Base-by-base conservation (phyloP, 1,139 yeast genomes). In the Saccharomyces hybrid region DNA sequence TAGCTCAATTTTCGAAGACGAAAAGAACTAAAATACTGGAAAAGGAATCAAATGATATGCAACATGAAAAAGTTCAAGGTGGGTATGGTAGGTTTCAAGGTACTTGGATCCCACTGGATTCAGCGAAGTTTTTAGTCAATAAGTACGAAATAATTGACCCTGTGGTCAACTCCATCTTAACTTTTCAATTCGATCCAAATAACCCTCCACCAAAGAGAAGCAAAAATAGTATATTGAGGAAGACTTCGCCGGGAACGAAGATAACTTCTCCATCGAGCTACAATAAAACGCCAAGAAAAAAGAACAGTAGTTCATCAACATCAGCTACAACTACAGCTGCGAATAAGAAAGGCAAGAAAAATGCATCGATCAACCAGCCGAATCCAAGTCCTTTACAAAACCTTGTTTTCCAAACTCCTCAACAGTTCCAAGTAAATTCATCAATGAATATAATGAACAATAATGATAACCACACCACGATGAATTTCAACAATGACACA, bases 31-130 rank as follows among this genome's bases (percentile, higher is more conserved):
- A 90, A 63, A 82, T 90, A 56, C 76, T 90, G 63, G 97, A 91
- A 67, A 83, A 83, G 60, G 97, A 90, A 66, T 88, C 91, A n/a
- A 90, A 83, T 59, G 81, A 84, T 1, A 95, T 95, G 29, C 76
- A 76, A 46, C 96, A 89, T 69, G 97, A 91, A 67, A 91, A 90
- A 67, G 93, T 91, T 11, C 96, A 90, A 71, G 97, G 96, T 49
- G 97, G 96, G 0, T 88, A 90, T 67, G 97, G 97, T 13, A 86
- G 89, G 66, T 88, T 88, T 68, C 97, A 91, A 71, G 98, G 98
- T 1, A 88, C 97, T 0, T 93, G 96, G 89, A 85, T 90, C 25
- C 95, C 96, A 7, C 70, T 75, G 14, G 80, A 78, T 51, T 62
- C 68, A 48, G 86, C 86, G 7, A 79, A 76, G 55, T 69, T 76